Percentiles rank a stretch among this genome's conserved stretches.
Conservation (phyloP, 352 stramenopile species). For the Peronospora belbahrii region DNA sequence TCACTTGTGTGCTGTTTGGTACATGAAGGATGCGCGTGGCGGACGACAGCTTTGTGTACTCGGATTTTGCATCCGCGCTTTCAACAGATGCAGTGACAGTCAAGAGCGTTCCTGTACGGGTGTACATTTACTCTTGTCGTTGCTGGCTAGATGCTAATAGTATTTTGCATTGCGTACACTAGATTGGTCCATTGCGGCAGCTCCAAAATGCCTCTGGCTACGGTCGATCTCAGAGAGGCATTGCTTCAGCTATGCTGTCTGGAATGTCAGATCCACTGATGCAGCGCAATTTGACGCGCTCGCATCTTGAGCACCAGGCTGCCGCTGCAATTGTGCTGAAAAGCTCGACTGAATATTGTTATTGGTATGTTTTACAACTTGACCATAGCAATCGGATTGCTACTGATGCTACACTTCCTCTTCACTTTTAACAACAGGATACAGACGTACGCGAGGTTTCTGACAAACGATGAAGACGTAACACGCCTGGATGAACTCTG, state of each 20-base stretch:
- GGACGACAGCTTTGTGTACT: constrained; percentile 81
- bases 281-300: constrained; percentile 75
- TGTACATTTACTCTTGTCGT: neutral
- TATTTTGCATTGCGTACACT: constrained; percentile 1
- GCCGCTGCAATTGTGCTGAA: constrained; percentile 52
- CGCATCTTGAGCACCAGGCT: constrained; percentile 80
- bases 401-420: neutral
- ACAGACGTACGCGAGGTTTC: constrained; percentile 72
- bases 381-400: neutral
- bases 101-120: constrained; percentile 58
- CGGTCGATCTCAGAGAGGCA: constrained; percentile 52
- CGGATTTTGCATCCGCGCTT: constrained; percentile 70
- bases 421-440: constrained; percentile 31
- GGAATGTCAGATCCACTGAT: constrained; percentile 62
- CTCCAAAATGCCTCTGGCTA: constrained; percentile 80
- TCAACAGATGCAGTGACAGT: constrained; percentile 58
- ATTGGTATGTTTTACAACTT: constrained; percentile 43
- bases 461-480: constrained; percentile 76
- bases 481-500: constrained; percentile 67
- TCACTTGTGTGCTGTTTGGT: constrained; percentile 3
- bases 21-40: constrained; percentile 69
- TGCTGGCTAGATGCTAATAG: neutral
- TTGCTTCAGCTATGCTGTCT: constrained; percentile 61
- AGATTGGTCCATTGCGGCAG: constrained; percentile 67
- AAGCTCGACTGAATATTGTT: constrained; percentile 70